Percentiles rank a stretch among this genome's conserved stretches.
Evolutionary conservation across 495 filamentous ascomycete genomes (phyloP).

Genomic region (Aspergillus haitiensis): DNA sequence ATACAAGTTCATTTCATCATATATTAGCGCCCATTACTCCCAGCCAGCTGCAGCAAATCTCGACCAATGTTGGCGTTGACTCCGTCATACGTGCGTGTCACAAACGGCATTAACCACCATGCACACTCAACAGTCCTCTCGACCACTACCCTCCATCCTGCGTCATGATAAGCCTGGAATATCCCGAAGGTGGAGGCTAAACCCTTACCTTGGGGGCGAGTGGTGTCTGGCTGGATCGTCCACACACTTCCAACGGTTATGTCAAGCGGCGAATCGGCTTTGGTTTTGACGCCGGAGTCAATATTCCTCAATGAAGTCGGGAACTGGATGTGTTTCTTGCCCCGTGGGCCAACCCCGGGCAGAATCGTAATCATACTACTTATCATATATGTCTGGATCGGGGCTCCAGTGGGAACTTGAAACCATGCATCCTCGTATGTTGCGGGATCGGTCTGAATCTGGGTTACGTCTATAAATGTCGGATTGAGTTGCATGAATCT

Average conservation of each 20-base stretch:
- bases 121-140: conserved; percentile 7
- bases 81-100: conserved; percentile 11
- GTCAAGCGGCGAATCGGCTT: conserved; percentile 7
- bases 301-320: conserved; percentile 3
- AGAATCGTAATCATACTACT: conserved; percentile 2
- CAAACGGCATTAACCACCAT: conserved; percentile 16
- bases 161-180: too few species aligned
- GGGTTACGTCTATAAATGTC: not conserved
- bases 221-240: not conserved
- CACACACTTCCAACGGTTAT: conserved; percentile 5
- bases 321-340: conserved; percentile 9
- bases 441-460: not conserved
- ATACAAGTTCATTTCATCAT: too few species aligned
- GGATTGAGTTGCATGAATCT: conserved; percentile 5
- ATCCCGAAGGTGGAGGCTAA: too few species aligned
- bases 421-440: conserved; percentile 12
- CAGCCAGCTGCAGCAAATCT: too few species aligned
- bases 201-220: too few species aligned
- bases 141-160: conserved; percentile 1
- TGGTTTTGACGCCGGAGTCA: conserved; percentile 2
- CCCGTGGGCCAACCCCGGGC: not conserved
- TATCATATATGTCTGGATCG: conserved; percentile 7
- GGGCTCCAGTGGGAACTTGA: not conserved
- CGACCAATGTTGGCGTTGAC: conserved; percentile 3
- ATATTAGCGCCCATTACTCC: too few species aligned